A percentile compares a stretch with the other conserved stretches of the same genome.
Conservation (phyloP, 345 rosid species). For the Lepidium africanum region DNA sequence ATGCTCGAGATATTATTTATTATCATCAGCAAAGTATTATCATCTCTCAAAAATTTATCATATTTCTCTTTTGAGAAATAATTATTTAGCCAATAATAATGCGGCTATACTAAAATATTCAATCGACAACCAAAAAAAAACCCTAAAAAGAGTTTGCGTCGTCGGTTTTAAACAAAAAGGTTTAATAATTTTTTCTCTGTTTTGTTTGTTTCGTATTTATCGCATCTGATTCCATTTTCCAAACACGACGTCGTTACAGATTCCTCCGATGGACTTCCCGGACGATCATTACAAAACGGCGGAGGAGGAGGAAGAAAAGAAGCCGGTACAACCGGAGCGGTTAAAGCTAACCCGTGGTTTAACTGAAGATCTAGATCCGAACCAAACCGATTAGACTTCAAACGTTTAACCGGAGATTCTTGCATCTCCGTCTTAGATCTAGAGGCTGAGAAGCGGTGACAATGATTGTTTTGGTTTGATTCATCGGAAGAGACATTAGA, state of each 20-base stretch:
- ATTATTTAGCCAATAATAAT: constrained; percentile 36
- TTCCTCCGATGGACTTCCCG: constrained; percentile 76
- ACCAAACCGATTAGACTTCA: not conserved
- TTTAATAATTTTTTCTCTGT: constrained; percentile 29
- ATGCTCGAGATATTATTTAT: not conserved
- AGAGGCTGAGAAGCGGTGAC: constrained; percentile 41
- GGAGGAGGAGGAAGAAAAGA: constrained; percentile 19
- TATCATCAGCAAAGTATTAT: not conserved
- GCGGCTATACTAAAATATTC: constrained; percentile 4
- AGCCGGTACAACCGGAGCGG: not conserved
- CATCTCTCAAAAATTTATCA: constrained; percentile 38
- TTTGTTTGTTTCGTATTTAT: constrained; percentile 7
- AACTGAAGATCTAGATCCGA: not conserved
- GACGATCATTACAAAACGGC: constrained; percentile 25
- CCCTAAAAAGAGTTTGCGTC: constrained; percentile 13
- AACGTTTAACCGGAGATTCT: constrained; percentile 3
- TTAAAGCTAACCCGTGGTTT: not conserved
- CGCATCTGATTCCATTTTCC: constrained; percentile 38
- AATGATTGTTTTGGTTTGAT: constrained; percentile 22
- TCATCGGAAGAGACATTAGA: constrained; percentile 41
- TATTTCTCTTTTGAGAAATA: constrained; percentile 60
- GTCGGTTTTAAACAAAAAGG: constrained; percentile 44
- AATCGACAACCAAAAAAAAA: not conserved
- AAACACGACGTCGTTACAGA: constrained; percentile 73
- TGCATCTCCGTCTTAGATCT: constrained; percentile 37